Conservation (phyloP, 2,329 filamentous ascomycete genomes). For the Aspergillus arachidicola region DNA sequence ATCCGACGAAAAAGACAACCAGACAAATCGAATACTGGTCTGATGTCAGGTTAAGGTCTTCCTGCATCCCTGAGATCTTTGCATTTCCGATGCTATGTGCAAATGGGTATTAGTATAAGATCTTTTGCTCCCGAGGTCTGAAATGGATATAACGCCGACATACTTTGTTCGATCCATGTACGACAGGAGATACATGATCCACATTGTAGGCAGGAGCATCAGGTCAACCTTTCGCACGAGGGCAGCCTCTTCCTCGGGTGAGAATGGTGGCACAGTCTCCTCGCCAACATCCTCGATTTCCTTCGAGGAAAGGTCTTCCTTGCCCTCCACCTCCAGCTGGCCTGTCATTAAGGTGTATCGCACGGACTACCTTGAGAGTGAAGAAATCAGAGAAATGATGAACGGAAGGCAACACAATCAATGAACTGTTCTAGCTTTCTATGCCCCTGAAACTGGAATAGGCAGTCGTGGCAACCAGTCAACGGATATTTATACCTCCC, state of each 20-base stretch:
- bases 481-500: background rate
- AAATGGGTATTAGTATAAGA: background rate
- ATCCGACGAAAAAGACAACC: conserved; percentile 58
- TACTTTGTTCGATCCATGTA: conserved; percentile 44
- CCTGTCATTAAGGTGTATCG: background rate
- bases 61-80: conserved; percentile 28
- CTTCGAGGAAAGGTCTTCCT: conserved; percentile 16
- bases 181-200: conserved; percentile 53
- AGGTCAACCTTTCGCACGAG: conserved; percentile 51
- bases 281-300: conserved; percentile 23
- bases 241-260: conserved; percentile 44
- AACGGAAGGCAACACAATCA: background rate
- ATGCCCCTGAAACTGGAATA: background rate
- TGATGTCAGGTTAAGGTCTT: conserved; percentile 28
- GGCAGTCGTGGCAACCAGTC: background rate
- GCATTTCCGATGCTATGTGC: conserved; percentile 27
- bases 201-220: conserved; percentile 51
- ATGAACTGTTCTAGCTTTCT: background rate
- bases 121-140: no score
- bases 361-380: background rate
- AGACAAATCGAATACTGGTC: conserved; percentile 55
- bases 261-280: conserved; percentile 10
- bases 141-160: background rate
- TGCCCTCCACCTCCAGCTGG: background rate
- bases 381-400: no score